A percentile compares a stretch with the other conserved stretches of the same genome.
Evolutionary conservation across 129 eudicot species (phyloP).

Genomic region (Escallonia herrerae): DNA sequence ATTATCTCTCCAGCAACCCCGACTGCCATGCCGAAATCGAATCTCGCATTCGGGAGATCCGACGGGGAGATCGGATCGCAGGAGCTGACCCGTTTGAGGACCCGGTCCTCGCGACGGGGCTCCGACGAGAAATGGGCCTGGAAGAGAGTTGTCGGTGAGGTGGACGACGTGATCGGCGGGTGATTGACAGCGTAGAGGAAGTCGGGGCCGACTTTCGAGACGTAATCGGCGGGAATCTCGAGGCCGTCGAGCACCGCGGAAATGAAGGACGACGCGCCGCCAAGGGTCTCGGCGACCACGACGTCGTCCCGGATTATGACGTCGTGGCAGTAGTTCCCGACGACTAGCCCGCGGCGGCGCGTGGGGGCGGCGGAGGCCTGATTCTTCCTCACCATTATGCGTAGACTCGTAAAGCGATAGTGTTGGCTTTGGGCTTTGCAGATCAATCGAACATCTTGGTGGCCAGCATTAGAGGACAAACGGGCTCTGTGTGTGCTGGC

Average conservation of each 20-base stretch:
- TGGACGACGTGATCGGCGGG: conserved; percentile 27
- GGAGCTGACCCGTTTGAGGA: conserved; percentile 37
- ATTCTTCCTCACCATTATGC: too few relatives aligned
- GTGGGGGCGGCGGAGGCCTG: too few relatives aligned
- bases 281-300: conserved; percentile 62
- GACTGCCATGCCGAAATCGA: conserved; percentile 37
- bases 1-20: conserved; percentile 79
- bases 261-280: conserved; percentile 91
- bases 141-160: conserved; percentile 52
- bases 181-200: conserved; percentile 42
- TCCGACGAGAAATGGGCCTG: conserved; percentile 67
- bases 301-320: conserved; percentile 60
- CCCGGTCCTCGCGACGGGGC: conserved; percentile 50
- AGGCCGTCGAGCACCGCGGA: conserved; percentile 63
- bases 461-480: too few relatives aligned
- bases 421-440: too few relatives aligned
- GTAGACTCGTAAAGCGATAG: too few relatives aligned
- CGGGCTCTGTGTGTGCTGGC: too few relatives aligned
- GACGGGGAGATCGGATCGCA: conserved; percentile 35
- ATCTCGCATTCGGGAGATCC: conserved; percentile 25
- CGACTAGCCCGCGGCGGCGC: conserved; percentile 39
- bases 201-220: conserved; percentile 75
- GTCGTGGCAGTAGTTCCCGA: conserved; percentile 94
- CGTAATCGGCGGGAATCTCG: conserved; percentile 32
- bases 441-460: too few relatives aligned